A percentile compares a stretch with the other conserved stretches of the same genome.
phyloP scores from a whole-genome alignment of 2,329 filamentous ascomycete genomes.

The Aspergillus unguis region DNA sequence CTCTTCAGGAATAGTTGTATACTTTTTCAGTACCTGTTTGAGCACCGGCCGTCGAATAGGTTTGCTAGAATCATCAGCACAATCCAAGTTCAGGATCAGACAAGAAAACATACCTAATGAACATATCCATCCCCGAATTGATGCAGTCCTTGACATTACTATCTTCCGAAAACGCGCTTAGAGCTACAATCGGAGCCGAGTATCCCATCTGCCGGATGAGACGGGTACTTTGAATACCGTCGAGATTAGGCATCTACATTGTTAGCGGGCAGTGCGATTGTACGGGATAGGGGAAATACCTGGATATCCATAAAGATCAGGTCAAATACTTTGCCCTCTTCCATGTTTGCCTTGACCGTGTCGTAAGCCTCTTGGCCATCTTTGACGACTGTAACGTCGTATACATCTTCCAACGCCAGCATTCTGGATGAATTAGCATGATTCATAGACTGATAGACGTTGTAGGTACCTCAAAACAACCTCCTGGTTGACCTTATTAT shows the following conservation, averaged over 20 bases:
- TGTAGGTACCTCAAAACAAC: slow-evolving; percentile 46
- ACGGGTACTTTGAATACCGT: slow-evolving; percentile 80
- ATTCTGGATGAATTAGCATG: slow-evolving; percentile 44
- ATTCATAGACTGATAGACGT: neutral
- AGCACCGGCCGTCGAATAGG: slow-evolving; percentile 77
- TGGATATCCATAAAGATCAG: slow-evolving; percentile 93
- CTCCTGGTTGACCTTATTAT: slow-evolving; percentile 64
- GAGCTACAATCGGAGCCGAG: slow-evolving; percentile 79
- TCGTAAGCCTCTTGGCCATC: slow-evolving; percentile 86
- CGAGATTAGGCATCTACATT: slow-evolving; percentile 77
- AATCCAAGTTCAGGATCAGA: neutral
- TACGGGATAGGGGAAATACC: slow-evolving; percentile 4
- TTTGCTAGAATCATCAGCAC: slow-evolving; percentile 38
- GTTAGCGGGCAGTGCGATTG: neutral
- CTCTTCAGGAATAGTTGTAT: slow-evolving; percentile 76
- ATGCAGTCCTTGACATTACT: slow-evolving; percentile 83
- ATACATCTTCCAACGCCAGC: slow-evolving; percentile 51
- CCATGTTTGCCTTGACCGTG: slow-evolving; percentile 77
- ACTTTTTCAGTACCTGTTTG: slow-evolving; percentile 77
- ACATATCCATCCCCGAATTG: slow-evolving; percentile 89
- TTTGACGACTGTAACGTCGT: slow-evolving; percentile 50
- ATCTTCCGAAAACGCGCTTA: slow-evolving; percentile 88
- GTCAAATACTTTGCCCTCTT: slow-evolving; percentile 68
- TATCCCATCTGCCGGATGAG: slow-evolving; percentile 85
- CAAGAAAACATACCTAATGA: slow-evolving; percentile 52